Evolutionary conservation across 2,329 filamentous ascomycete genomes (phyloP).

Genomic region (Hysterium pulicare): DNA sequence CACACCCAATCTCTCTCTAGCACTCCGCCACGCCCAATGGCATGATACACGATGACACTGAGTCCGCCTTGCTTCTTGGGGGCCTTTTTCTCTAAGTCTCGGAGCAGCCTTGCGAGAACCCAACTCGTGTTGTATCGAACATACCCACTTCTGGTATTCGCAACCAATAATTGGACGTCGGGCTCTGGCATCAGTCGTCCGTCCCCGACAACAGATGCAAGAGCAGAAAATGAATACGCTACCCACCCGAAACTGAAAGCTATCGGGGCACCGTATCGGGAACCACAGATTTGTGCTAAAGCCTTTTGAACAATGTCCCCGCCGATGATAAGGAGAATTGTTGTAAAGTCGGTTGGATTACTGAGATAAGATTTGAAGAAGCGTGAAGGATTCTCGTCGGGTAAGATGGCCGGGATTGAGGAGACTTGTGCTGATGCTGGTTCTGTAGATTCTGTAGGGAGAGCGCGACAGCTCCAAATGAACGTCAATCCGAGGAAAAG

Average conservation of each 20-base stretch:
- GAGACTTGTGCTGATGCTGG: too few relatives aligned
- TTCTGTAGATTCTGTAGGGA: too few relatives aligned
- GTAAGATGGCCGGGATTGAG: too few relatives aligned
- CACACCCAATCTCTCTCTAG: neutral
- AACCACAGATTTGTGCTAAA: conserved; percentile 31
- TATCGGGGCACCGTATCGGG: conserved; percentile 26
- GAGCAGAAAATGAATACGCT: conserved; percentile 29
- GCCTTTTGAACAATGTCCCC: conserved; percentile 36
- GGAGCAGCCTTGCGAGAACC: neutral
- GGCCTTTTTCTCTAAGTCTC: neutral
- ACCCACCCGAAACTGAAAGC: conserved; percentile 43
- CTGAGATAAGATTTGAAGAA: too few relatives aligned
- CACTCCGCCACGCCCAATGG: neutral
- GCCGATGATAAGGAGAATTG: conserved; percentile 37
- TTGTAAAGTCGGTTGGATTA: too few relatives aligned
- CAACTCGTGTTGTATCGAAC: neutral
- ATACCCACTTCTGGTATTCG: neutral
- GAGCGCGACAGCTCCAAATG: too few relatives aligned
- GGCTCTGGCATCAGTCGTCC: conserved; percentile 35
- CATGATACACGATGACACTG: neutral
- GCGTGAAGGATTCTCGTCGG: too few relatives aligned
- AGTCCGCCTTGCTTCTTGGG: neutral
- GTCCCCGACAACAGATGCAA: conserved; percentile 31
- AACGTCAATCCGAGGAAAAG: too few relatives aligned
- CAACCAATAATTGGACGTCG: conserved; percentile 17